Base-by-base conservation (phyloP, 2,329 filamentous ascomycete genomes). In the Diplodia corticola region DNA sequence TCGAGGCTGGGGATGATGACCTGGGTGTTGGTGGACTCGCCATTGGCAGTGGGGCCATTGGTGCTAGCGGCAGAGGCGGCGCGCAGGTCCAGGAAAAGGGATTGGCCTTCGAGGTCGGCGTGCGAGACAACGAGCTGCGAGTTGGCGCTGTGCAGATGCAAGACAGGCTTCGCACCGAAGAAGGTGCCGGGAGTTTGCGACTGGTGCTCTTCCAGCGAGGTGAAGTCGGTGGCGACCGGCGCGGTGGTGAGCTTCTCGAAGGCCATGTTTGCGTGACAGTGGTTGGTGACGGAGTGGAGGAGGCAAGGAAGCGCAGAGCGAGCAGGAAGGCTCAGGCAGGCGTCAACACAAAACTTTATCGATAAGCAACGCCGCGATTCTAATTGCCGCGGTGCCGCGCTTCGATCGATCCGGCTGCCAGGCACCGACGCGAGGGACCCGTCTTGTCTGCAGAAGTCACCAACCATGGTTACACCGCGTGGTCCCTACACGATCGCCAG, bases 171-270 rank as follows among this genome's bases (percentile, higher is more conserved):
- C 30, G 86, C 86, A 71, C 84, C 86, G 71, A 88, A 89, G 79
- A 93, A 94, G 49, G 86, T 89, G 67, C 83, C 82, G 0, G 91
- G 91, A 1, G 91, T 94, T 73, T 88, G 87, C 63, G 87, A 82
- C 75, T 92, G 86, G 74, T 92, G 90, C 68, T 91, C 88, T 67
- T 83, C 80, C 53, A 93, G 83, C 4, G 85, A 80, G 37, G 84
- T 87, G 77, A 88, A 93, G 73, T 88, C 85, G 40, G 81, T 81
- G 15, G 82, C 73, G 17, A 82, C 79, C 5, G 89, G 89, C 30
- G 86, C 80, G 2, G 79, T 79, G 57, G 82, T 82, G 53, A 91
- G 85, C 1, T 85, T 87, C 68, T 73, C 73, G 61, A 80, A 70
- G 2, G 77, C 71, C 78, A 80, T 80, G 44, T 37, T 66, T 20